These are phyloP conservation scores for Polyporus tsugae DNA, from an alignment of 1,284 basidiomycete genomes.

Conservation along the genomic window DNA sequence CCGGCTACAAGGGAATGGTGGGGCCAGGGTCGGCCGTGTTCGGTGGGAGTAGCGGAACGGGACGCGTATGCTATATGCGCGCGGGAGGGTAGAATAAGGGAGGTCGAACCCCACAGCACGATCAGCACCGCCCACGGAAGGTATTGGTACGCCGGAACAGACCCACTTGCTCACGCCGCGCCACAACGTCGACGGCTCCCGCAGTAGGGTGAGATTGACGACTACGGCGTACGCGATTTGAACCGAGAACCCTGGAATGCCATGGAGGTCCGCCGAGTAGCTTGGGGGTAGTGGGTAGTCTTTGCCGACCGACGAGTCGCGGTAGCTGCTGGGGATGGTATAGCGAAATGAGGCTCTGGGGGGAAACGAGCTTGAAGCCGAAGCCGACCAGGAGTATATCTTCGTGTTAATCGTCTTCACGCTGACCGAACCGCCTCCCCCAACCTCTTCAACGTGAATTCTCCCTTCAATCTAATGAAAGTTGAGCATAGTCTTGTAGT, in stretches of 20 bases:
- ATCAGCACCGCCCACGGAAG: constrained; percentile 17
- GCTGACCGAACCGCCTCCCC: constrained; percentile 33
- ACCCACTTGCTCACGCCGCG: constrained; percentile 35
- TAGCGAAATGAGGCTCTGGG: constrained; percentile 40
- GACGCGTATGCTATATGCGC: constrained; percentile 20
- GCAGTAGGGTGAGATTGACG: constrained; percentile 34
- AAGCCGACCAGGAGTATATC: constrained; percentile 39
- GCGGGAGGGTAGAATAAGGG: constrained; percentile 13
- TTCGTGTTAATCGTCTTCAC: constrained; percentile 33
- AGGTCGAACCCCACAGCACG: constrained; percentile 4
- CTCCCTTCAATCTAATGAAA: constrained; percentile 36
- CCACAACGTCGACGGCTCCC: constrained; percentile 39
- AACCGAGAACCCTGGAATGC: constrained; percentile 73
- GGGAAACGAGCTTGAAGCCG: constrained; percentile 34
- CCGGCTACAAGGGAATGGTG: constrained; percentile 33
- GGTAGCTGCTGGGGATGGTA: constrained; percentile 37
- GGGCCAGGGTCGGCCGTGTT: constrained; percentile 32
- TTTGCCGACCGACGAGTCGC: constrained; percentile 27
- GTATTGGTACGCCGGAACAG: constrained; percentile 3
- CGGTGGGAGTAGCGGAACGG: constrained; percentile 32
- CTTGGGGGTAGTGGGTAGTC: constrained; percentile 63
- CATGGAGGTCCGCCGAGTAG: constrained; percentile 65
- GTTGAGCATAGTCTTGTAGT: neutral
- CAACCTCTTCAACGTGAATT: constrained; percentile 38
- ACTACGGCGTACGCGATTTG: constrained; percentile 64